These are phyloP conservation scores for Paraphoma chrysanthemicola DNA, from an alignment of 2,329 filamentous ascomycete genomes.

Conservation along the genomic window DNA sequence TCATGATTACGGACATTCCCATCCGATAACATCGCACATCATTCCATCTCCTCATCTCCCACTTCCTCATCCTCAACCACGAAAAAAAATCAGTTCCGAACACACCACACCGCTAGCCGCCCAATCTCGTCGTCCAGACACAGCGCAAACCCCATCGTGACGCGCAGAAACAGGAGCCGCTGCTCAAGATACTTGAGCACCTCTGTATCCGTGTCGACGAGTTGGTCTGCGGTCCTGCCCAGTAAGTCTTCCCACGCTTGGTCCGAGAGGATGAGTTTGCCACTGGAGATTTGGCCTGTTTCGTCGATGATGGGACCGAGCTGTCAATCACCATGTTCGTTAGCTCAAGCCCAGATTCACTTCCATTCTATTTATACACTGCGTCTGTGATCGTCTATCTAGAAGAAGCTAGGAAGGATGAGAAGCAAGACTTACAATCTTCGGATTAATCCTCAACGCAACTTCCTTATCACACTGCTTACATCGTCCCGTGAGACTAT, in stretches of 20 bases:
- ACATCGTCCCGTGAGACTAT: slow-evolving; percentile 49
- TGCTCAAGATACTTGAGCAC: slow-evolving; percentile 60
- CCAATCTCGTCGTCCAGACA: slow-evolving; percentile 43
- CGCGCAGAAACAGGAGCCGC: slow-evolving; percentile 58
- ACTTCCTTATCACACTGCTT: slow-evolving; percentile 50
- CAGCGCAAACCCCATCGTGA: slow-evolving; percentile 65
- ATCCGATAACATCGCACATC: not conserved
- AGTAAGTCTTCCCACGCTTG: slow-evolving; percentile 61
- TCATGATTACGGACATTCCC: too few relatives aligned
- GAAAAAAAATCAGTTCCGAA: slow-evolving; percentile 22
- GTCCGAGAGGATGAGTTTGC: slow-evolving; percentile 62
- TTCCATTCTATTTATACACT: too few relatives aligned
- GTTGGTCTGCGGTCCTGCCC: slow-evolving; percentile 52
- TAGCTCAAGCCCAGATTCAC: not conserved
- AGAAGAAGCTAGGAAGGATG: too few relatives aligned
- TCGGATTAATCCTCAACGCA: slow-evolving; percentile 51
- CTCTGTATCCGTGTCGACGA: slow-evolving; percentile 50
- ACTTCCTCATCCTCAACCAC: too few relatives aligned
- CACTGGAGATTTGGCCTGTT: slow-evolving; percentile 59
- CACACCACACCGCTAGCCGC: slow-evolving; percentile 42
- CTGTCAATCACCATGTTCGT: slow-evolving; percentile 18
- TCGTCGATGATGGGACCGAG: slow-evolving; percentile 60
- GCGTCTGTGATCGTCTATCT: too few relatives aligned
- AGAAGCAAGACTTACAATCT: slow-evolving; percentile 37
- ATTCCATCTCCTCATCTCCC: not conserved